Conservation (phyloP, 2,329 filamentous ascomycete genomes). For the Beauveria sp. region DNA sequence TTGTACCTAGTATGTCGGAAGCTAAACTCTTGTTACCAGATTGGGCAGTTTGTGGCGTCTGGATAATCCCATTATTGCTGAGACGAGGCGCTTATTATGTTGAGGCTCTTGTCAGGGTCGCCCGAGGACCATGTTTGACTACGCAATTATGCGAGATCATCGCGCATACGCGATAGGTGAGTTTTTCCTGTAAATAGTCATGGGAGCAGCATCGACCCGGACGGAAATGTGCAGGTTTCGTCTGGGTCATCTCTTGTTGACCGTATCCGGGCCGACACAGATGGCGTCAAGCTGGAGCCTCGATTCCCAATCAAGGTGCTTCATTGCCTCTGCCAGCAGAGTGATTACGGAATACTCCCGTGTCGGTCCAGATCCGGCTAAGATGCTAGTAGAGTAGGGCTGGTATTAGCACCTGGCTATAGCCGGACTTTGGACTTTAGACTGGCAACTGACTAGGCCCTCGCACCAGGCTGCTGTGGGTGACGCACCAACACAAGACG, state of each 20-base stretch:
- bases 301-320: not conserved
- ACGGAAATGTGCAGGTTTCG: too few species aligned
- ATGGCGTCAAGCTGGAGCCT: not conserved
- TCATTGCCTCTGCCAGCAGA: not conserved
- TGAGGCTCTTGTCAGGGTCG: not conserved
- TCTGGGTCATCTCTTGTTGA: not conserved
- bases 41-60: not conserved
- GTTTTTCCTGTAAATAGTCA: not conserved
- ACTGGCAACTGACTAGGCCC: not conserved
- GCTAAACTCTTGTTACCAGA: not conserved
- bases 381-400: not conserved
- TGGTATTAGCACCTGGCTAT: not conserved
- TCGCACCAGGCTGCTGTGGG: not conserved
- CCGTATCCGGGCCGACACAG: not conserved
- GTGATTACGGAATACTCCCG: slow-evolving; percentile 1
- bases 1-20: not conserved
- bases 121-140: not conserved
- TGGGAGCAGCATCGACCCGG: not conserved
- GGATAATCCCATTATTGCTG: not conserved
- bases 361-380: not conserved
- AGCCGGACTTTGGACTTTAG: not conserved
- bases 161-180: not conserved
- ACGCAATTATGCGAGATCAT: not conserved
- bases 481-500: not conserved
- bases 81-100: not conserved